phyloP scores from a whole-genome alignment of 345 rosid species.

The Geranium rotundifolium region DNA sequence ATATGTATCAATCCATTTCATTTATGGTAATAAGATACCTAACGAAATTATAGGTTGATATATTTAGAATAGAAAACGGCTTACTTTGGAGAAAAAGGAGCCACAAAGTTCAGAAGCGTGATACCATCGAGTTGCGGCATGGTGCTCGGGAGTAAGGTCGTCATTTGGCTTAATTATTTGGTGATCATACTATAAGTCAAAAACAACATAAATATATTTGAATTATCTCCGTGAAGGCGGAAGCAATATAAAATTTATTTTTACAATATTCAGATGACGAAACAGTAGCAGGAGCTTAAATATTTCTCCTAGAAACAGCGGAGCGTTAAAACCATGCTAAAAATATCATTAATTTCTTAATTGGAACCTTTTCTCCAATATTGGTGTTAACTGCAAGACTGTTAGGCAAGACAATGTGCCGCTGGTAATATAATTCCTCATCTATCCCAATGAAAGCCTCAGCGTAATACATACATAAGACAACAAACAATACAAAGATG shows the following conservation, averaged over 20 bases:
- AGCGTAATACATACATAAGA: no score
- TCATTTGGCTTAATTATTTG: conserved; percentile 94
- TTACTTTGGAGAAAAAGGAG: conserved; percentile 94
- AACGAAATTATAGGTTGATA: background rate
- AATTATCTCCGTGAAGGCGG: conserved; percentile 97
- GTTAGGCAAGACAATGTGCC: no score
- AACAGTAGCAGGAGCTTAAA: conserved; percentile 83
- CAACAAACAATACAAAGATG: background rate
- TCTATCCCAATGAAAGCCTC: no score
- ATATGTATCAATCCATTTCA: conserved; percentile 4
- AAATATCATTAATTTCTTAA: conserved; percentile 91
- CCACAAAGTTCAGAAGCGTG: conserved; percentile 99
- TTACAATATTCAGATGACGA: conserved; percentile 87
- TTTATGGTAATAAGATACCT: conserved; percentile 2
- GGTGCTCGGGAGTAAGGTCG: conserved; percentile 92
- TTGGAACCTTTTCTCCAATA: conserved; percentile 82
- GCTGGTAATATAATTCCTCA: no score
- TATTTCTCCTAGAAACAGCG: conserved; percentile 91
- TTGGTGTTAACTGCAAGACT: conserved; percentile 77
- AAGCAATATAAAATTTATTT: conserved; percentile 89
- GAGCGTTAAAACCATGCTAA: conserved; percentile 93
- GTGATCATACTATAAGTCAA: conserved; percentile 92
- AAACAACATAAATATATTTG: conserved; percentile 83
- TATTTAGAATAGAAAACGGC: conserved; percentile 10
- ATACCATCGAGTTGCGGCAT: conserved; percentile 98